Evolutionary conservation across 1,139 yeast species (phyloP).

Genomic region (Geotrichum citri-aurantii): DNA sequence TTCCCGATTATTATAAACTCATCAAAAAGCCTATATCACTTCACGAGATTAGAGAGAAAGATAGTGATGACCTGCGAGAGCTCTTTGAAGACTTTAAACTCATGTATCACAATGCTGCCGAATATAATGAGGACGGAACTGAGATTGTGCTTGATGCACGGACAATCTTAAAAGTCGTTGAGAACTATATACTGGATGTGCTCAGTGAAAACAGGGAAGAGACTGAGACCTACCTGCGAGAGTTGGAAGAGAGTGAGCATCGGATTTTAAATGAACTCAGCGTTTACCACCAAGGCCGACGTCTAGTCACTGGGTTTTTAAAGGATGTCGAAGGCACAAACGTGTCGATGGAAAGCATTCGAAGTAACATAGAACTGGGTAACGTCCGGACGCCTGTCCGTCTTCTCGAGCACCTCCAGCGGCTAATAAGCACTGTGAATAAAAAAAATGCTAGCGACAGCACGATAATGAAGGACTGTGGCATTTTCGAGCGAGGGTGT

Average conservation of each 20-base stretch:
- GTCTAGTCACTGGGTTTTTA: conserved; percentile 46
- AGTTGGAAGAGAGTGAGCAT: conserved; percentile 20
- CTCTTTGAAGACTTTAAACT: conserved; percentile 62
- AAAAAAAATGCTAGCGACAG: not conserved
- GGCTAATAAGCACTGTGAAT: not conserved
- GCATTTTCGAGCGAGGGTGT: not conserved
- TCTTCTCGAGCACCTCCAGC: not conserved
- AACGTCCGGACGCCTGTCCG: not conserved
- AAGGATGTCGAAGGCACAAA: conserved; percentile 38
- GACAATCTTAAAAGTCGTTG: conserved; percentile 47
- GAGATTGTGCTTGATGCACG: conserved; percentile 67
- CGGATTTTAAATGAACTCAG: conserved; percentile 24
- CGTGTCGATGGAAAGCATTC: conserved; percentile 1
- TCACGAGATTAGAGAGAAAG: conserved; percentile 56
- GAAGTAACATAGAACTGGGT: not conserved
- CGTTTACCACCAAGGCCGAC: conserved; percentile 24
- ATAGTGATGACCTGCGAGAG: conserved; percentile 46
- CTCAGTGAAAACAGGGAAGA: conserved; percentile 13
- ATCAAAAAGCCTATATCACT: conserved; percentile 63
- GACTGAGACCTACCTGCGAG: conserved; percentile 9
- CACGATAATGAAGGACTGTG: not conserved
- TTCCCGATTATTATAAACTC: conserved; percentile 73
- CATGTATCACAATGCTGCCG: conserved; percentile 70
- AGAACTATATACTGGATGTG: conserved; percentile 35
- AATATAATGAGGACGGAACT: conserved; percentile 79